These are phyloP conservation scores for Sporothrix pallida DNA, from an alignment of 2,329 filamentous ascomycete genomes.

Conservation along the genomic window DNA sequence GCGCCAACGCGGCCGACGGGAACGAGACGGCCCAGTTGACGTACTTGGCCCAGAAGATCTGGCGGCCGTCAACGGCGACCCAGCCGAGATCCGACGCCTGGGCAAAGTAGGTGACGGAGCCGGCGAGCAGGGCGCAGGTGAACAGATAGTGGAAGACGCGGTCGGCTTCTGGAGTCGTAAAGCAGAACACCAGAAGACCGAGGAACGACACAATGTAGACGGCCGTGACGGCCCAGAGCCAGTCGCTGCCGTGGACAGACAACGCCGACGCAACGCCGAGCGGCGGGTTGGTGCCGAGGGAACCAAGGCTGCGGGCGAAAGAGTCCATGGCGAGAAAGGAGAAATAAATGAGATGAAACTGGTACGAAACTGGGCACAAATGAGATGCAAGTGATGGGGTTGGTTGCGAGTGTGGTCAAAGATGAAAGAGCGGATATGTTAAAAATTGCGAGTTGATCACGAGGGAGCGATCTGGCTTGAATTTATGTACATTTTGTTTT, in stretches of 20 bases:
- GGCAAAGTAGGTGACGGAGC: constrained; percentile 59
- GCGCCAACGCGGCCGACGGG: constrained; percentile 52
- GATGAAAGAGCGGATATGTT: constrained; percentile 13
- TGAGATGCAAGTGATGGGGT: neutral
- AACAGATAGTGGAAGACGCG: constrained; percentile 64
- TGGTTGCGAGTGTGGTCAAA: neutral
- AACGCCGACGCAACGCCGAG: constrained; percentile 47
- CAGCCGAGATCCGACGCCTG: constrained; percentile 59
- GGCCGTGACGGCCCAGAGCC: constrained; percentile 60
- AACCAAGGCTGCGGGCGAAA: neutral
- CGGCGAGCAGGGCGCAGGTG: constrained; percentile 55
- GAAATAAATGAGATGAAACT: neutral
- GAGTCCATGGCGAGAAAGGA: neutral
- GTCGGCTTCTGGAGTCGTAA: constrained; percentile 54
- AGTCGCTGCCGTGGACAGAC: constrained; percentile 56
- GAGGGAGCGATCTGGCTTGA: neutral
- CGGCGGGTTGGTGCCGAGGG: constrained; percentile 55
- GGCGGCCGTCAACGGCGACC: constrained; percentile 49
- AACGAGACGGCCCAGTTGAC: constrained; percentile 62
- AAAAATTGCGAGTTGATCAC: neutral
- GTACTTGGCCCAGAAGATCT: constrained; percentile 63
- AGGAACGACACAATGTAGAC: constrained; percentile 55
- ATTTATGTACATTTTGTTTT: constrained; percentile 8
- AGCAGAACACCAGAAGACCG: constrained; percentile 49
- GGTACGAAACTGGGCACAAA: neutral